Evolutionary conservation across 2,329 filamentous ascomycete species (phyloP).

Genomic region (Pseudonectria buxi): DNA sequence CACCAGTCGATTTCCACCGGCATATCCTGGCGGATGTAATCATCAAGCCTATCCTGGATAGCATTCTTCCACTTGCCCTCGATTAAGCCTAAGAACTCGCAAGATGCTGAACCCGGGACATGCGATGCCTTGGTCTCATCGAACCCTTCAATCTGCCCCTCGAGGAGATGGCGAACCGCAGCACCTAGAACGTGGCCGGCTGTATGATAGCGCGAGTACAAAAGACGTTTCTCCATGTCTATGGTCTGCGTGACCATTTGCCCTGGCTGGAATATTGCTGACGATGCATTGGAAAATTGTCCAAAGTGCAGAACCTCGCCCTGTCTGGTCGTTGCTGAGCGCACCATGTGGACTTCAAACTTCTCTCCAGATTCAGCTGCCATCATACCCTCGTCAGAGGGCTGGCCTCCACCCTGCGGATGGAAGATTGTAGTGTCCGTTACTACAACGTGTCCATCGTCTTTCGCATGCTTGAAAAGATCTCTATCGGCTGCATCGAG

Average conservation of each 20-base stretch:
- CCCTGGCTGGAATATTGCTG: conserved; percentile 31
- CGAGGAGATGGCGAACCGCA: conserved; percentile 55
- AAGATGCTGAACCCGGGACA: conserved; percentile 59
- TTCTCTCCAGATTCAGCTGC: conserved; percentile 13
- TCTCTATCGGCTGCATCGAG: conserved; percentile 45
- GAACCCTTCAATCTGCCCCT: conserved; percentile 44
- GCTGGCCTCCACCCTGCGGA: conserved; percentile 68
- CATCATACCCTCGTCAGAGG: conserved; percentile 59
- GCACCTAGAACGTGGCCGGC: conserved; percentile 66
- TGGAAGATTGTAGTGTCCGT: conserved; percentile 67
- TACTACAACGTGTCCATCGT: conserved; percentile 49
- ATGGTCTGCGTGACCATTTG: conserved; percentile 49
- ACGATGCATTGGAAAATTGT: conserved; percentile 35
- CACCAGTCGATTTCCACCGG: conserved; percentile 59
- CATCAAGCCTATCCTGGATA: conserved; percentile 57
- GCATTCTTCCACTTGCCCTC: conserved; percentile 53
- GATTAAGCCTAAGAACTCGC: conserved; percentile 63
- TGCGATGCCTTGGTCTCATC: conserved; percentile 67
- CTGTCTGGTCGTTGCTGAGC: conserved; percentile 43
- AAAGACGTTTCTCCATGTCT: conserved; percentile 50
- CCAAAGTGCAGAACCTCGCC: conserved; percentile 61
- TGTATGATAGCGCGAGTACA: conserved; percentile 65
- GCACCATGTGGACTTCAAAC: conserved; percentile 52
- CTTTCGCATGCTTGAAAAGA: conserved; percentile 51
- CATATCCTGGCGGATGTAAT: conserved; percentile 48